These are phyloP conservation scores for Trichocomaceae sp. DNA, from an alignment of 2,329 filamentous ascomycete genomes.

Conservation along the genomic window DNA sequence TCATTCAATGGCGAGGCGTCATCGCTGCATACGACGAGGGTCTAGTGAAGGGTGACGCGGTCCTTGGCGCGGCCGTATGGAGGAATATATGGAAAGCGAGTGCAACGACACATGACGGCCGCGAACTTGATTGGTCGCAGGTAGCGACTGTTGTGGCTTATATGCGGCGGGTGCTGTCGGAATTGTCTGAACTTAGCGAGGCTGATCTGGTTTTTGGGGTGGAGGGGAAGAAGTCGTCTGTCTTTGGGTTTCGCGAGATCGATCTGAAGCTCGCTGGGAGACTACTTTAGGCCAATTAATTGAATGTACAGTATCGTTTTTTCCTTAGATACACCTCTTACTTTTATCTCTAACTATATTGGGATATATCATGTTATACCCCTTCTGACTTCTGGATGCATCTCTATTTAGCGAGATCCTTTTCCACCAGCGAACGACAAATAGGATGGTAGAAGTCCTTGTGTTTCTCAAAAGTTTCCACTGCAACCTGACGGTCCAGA, in stretches of 20 bases:
- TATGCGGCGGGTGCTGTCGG: conserved; percentile 52
- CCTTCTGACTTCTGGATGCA: no score
- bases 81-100: conserved; percentile 80
- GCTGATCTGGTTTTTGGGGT: conserved; percentile 47
- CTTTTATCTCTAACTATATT: no score
- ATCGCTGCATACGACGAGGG: conserved; percentile 58
- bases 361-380: no score
- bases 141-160: conserved; percentile 59
- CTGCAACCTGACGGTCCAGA: conserved; percentile 66
- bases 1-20: conserved; percentile 84
- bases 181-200: conserved; percentile 50
- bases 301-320: not conserved
- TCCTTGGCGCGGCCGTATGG: conserved; percentile 67
- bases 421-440: conserved; percentile 77
- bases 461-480: conserved; percentile 79
- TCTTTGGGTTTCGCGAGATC: conserved; percentile 30
- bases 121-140: conserved; percentile 54
- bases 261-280: conserved; percentile 25
- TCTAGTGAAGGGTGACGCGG: conserved; percentile 41
- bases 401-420: conserved; percentile 53
- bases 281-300: not conserved
- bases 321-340: no score
- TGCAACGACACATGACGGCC: conserved; percentile 34
- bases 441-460: conserved; percentile 95
- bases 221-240: conserved; percentile 21